Evolutionary conservation across 164 flowering plant genomes (phyloP).

Genomic region (Vitis rotundifolia): DNA sequence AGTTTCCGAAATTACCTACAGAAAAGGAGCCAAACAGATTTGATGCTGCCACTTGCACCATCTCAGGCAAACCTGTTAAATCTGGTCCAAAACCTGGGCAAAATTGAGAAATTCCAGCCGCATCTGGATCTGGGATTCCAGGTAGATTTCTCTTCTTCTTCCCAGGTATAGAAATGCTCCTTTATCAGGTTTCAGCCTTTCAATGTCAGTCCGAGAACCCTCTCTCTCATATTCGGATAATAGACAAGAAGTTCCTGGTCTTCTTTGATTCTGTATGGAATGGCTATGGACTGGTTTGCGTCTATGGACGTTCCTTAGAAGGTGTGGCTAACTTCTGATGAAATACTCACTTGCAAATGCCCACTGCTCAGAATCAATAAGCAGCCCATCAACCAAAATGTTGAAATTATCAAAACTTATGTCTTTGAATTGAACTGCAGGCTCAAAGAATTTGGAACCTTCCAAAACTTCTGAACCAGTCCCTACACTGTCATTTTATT

Average conservation of each 20-base stretch:
- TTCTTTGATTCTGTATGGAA: conserved; percentile 40
- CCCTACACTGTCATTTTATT: conserved; percentile 33
- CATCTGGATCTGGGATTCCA: no score
- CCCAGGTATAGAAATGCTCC: conserved; percentile 36
- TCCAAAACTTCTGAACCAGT: conserved; percentile 31
- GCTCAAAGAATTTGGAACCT: conserved; percentile 19
- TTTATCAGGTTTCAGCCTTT: conserved; percentile 44
- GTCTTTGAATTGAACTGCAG: conserved; percentile 27
- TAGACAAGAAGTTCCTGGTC: conserved; percentile 29
- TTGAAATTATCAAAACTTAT: conserved; percentile 32
- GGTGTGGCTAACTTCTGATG: conserved; percentile 50
- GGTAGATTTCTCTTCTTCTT: no score
- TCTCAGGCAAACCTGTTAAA: conserved; percentile 29
- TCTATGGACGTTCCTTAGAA: conserved; percentile 61
- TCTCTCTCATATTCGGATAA: conserved; percentile 51
- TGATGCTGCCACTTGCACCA: conserved; percentile 19
- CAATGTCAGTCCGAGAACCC: conserved; percentile 40
- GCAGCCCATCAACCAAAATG: conserved; percentile 30
- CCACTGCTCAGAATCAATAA: conserved; percentile 51
- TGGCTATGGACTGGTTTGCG: conserved; percentile 79
- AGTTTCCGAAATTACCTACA: conserved; percentile 15
- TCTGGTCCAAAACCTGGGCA: conserved; percentile 20
- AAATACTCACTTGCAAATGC: conserved; percentile 77
- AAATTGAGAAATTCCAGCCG: conserved; percentile 21
- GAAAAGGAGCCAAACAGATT: conserved; percentile 26